Evolutionary conservation across 2,329 filamentous ascomycete species (phyloP).

Genomic region (Rutstroemia sp.): DNA sequence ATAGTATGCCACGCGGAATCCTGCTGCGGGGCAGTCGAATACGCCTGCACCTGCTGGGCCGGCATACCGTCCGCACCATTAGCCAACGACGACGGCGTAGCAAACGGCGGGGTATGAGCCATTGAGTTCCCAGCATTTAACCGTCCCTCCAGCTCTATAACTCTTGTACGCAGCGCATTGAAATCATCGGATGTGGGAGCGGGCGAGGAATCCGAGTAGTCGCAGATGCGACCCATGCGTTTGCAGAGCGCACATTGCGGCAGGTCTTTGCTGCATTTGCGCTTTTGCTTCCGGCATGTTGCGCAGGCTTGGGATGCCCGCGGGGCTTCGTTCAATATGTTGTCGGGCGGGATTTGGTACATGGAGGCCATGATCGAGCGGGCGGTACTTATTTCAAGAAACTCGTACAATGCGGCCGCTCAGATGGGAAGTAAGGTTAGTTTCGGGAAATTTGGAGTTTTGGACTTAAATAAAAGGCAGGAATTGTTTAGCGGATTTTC

Average conservation of each 20-base stretch:
- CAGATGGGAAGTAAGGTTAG: too few species aligned
- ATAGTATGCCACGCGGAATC: conserved; percentile 19
- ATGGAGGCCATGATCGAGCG: too few species aligned
- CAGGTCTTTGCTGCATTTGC: conserved; percentile 43
- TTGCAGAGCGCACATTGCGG: conserved; percentile 41
- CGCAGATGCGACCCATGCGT: conserved; percentile 35
- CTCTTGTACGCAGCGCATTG: conserved; percentile 31
- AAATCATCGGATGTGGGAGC: conserved; percentile 35
- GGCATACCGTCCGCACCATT: conserved; percentile 10
- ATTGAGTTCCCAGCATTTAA: conserved; percentile 23
- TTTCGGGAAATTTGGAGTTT: too few species aligned
- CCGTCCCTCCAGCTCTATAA: conserved; percentile 34
- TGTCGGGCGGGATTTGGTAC: not conserved
- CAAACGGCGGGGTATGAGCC: conserved; percentile 20
- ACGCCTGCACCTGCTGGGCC: conserved; percentile 13
- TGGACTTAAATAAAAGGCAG: too few species aligned
- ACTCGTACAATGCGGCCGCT: too few species aligned
- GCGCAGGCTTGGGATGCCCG: conserved; percentile 35
- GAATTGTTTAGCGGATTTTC: too few species aligned
- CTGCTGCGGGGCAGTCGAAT: conserved; percentile 18
- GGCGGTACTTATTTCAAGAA: too few species aligned
- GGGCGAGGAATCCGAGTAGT: conserved; percentile 33
- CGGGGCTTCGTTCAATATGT: conserved; percentile 15
- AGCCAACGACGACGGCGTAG: conserved; percentile 14
- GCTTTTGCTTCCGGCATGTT: conserved; percentile 41